Conservation (phyloP, 805 yeast species). For the Candida maris region DNA sequence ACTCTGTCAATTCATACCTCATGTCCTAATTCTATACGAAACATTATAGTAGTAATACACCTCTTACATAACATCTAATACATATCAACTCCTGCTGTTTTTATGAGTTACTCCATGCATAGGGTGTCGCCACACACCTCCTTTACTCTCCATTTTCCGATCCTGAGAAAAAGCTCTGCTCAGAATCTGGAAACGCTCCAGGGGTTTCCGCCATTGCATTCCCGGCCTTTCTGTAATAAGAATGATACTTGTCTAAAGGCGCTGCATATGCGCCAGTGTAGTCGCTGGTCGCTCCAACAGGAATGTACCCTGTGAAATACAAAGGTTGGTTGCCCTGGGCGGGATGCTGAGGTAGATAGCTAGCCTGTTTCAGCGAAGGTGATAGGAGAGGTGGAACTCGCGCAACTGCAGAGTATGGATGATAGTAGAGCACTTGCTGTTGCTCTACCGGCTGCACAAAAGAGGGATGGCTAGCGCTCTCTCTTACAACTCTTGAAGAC, state of each 20-base stretch:
- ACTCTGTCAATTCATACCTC: slow-evolving; percentile 58
- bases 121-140: no score
- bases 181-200: not conserved
- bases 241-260: not conserved
- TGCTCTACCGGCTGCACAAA: slow-evolving; percentile 5
- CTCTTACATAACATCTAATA: no score
- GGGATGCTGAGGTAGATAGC: slow-evolving; percentile 2
- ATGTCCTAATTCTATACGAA: no score
- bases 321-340: slow-evolving; percentile 1
- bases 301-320: slow-evolving; percentile 2
- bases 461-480: no score
- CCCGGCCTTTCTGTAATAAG: not conserved
- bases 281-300: slow-evolving; percentile 1
- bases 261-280: slow-evolving; percentile 1
- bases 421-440: slow-evolving; percentile 7
- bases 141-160: no score
- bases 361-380: not conserved
- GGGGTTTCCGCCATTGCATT: not conserved
- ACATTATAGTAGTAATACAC: no score
- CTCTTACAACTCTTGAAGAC: no score
- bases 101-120: no score
- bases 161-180: not conserved
- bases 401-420: not conserved
- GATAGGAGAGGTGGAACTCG: not conserved
- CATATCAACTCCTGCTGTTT: no score